A percentile compares a stretch with the other conserved stretches of the same genome.
Conservation (phyloP, 1,284 basidiomycete genomes). For the Sanghuangporus sanghuang region DNA sequence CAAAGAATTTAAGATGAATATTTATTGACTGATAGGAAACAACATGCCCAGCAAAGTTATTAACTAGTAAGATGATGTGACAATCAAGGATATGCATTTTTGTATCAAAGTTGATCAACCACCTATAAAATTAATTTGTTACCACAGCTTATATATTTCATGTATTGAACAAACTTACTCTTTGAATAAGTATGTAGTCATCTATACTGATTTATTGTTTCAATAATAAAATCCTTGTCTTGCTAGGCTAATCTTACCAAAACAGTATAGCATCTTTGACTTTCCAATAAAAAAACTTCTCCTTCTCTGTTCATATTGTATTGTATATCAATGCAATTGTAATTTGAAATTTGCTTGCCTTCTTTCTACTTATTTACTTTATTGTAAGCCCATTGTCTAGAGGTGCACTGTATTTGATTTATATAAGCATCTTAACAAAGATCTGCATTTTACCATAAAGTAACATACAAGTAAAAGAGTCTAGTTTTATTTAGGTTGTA, state of each 20-base stretch:
- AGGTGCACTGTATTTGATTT: constrained; percentile 18
- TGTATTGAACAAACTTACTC: constrained; percentile 23
- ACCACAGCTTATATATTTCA: background rate
- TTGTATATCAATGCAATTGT: constrained; percentile 28
- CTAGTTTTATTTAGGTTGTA: constrained; percentile 33
- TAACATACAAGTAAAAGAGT: constrained; percentile 25
- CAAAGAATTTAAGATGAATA: constrained; percentile 25
- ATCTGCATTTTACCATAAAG: too few relatives aligned
- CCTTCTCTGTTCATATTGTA: constrained; percentile 27
- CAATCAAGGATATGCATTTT: background rate
- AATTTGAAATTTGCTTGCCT: constrained; percentile 28
- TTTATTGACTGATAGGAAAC: constrained; percentile 19
- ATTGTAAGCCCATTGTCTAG: constrained; percentile 29
- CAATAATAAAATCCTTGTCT: constrained; percentile 29
- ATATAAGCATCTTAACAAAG: background rate
- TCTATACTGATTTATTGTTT: constrained; percentile 32
- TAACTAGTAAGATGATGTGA: constrained; percentile 2
- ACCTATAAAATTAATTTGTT: background rate
- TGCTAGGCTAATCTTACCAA: constrained; percentile 21
- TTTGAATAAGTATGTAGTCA: constrained; percentile 29
- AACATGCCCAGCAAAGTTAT: constrained; percentile 18
- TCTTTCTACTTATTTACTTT: constrained; percentile 23
- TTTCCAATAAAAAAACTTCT: constrained; percentile 31
- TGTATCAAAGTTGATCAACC: background rate
- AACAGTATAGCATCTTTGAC: constrained; percentile 26